Evolutionary conservation across 1,284 basidiomycete species (phyloP), one percentile per base, ranked within the genome.

Genomic region (Cutaneotrichosporon dermatis): DNA sequence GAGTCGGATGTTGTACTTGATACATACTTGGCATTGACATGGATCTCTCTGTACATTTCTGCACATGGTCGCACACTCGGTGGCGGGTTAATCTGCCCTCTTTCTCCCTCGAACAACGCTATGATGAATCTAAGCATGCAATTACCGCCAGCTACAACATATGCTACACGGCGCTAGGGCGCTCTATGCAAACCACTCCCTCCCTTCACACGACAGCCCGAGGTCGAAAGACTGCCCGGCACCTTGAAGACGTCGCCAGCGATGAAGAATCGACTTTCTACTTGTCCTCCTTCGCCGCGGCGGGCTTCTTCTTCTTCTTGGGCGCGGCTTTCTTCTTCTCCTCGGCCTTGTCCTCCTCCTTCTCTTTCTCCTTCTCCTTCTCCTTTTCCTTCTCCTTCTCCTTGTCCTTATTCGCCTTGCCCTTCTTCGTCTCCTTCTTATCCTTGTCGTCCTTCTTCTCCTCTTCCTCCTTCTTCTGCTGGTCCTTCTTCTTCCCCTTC

Each of bases 271-370:
- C 25, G 25, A 25, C 25, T 25, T 25, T 25, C 58, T 55, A 52
- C 25, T 56, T 37, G 48, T 60, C 50, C 25, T 25, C 15, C 59
- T 61, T 56, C 15, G 9, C 36, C 33, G 55, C 49, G 12, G 52
- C 46, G 8, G 36, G 51, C 56, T 55, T 54, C 25, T 58, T 50
- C 57, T 62, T 62, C 44, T 42, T 60, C 57, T 58, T 54, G 15
- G 57, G 36, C 5, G 52, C 45, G n/a, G 57, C 11, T 55, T 60
- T 60, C 54, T 51, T 54, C 45, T 61, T 53, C 53, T 58, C 54
- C 43, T 39, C 44, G 16, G 55, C 51, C 57, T 58, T 45, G 48
- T 49, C 50, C 44, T 61, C 52, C 11, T 37, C 43, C 15, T 40
- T 37, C 13, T 34, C 34, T 33, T 55, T 55, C 37, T 51, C 36